Conservation (phyloP, 2,329 filamentous ascomycete genomes). For the Fusarium secorum region DNA sequence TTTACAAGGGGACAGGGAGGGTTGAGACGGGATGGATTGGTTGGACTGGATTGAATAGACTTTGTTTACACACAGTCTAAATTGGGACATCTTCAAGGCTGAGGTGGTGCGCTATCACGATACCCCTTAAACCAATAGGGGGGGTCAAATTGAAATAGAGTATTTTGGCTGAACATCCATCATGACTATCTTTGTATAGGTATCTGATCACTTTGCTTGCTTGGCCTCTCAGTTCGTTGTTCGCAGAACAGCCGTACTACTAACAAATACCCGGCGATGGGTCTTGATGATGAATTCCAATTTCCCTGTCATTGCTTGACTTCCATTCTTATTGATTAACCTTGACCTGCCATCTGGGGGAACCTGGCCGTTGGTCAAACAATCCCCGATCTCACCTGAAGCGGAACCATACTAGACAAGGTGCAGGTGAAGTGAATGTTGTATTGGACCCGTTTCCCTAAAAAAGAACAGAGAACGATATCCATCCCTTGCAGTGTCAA, state of each 20-base stretch:
- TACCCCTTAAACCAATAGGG: constrained; percentile 7
- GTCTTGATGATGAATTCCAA: not conserved
- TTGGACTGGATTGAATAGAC: constrained; percentile 16
- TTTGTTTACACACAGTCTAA: constrained; percentile 7
- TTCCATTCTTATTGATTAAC: constrained; percentile 30
- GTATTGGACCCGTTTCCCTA: constrained; percentile 35
- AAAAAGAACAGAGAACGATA: constrained; percentile 33
- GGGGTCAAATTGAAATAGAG: constrained; percentile 7
- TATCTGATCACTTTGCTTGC: constrained; percentile 8
- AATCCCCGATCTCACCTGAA: constrained; percentile 42
- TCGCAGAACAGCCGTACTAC: not conserved
- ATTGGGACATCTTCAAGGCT: constrained; percentile 32
- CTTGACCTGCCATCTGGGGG: constrained; percentile 38
- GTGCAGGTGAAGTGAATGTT: constrained; percentile 18
- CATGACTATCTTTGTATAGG: constrained; percentile 3
- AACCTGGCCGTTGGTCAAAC: constrained; percentile 34
- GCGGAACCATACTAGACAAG: constrained; percentile 37
- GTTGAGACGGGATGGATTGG: constrained; percentile 18
- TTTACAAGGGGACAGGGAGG: constrained; percentile 5
- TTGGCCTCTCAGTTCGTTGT: not conserved
- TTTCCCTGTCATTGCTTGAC: constrained; percentile 16
- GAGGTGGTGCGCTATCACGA: constrained; percentile 35
- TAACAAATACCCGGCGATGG: not conserved
- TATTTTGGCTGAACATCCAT: constrained; percentile 10
- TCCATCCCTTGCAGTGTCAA: constrained; percentile 21